Base-by-base conservation (phyloP, 495 filamentous ascomycete genomes). In the Xylaria venustula region DNA sequence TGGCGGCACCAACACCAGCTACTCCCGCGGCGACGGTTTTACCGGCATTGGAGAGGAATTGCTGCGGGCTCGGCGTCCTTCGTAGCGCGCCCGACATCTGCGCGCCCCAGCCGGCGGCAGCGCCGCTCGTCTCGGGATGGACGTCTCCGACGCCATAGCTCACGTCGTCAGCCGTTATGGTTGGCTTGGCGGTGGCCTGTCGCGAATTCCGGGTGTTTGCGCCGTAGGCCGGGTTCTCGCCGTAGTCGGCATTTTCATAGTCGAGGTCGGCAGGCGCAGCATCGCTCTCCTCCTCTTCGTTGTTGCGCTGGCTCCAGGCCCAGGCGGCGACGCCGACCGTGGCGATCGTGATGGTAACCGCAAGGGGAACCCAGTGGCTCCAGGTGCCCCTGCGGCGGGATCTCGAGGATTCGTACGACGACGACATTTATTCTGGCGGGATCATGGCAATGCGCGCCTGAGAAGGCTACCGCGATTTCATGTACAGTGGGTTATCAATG, bases 271-370 rank as follows among this genome's bases (percentile, higher is more conserved):
- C 69, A 30, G 63, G 60, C 15, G 65, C 72, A 25, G 64, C 61
- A 54, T 76, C 69, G 59, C 69, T 72, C 54, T 76, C 67, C 54
- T 78, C 81, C 47, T 88, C 86, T 48, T 90, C 80, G 58, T 87
- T 88, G 58, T 76, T 83, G 69, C 90, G 86, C 77, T 94, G 90
- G 74, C 88, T 93, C 92, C 91, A 96, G 28, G 93, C 84, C 93
- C 93, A 97, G 22, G 92, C 91, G 25, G 87, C 92, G 52, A 94
- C 77, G 28, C 91, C 90, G 53, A 89, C 83, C 22, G 92, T 90
- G 36, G 92, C 92, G 64, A 93, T 83, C 50, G 91, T 91, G 36
- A 93, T 86, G 41, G 92, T 96, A 60, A 96, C 69, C 51, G 86
- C 87, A 45, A 96, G 77, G 55, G 92, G 92, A 54, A 93, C 82